Base-by-base conservation (phyloP, 441 rosid genomes). In the Syzygium malaccense region DNA sequence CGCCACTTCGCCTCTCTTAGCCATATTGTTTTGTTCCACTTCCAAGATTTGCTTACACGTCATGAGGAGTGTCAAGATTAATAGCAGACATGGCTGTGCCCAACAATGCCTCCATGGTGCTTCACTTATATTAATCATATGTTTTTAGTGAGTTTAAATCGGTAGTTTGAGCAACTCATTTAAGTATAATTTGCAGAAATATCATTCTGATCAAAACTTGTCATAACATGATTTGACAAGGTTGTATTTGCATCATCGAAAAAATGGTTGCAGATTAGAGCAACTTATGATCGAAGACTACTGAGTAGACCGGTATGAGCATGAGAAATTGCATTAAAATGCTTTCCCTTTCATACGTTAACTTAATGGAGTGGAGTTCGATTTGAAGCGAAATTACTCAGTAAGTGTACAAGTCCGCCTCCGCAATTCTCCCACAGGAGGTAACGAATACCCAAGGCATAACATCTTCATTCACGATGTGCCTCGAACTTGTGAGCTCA, bases 341-440 rank as follows among this genome's bases (percentile, higher is more conserved):
- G 45, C 1, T 37, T 32, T 32, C 14, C 14, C 14, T 32, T 5
- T 66, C 4, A 5, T 26, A 1, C 2, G 13, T 68, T 71, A 37
- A 45, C 9, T 45, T 45, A 7, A 45, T 1, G 48, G 37, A 20
- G 20, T 0, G 7, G 4, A 71, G 4, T 71, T 71, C 25, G 5
- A 1, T 33, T 68, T 71, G 3, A 71, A 1, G 14, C 17, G 11
- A 10, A 3, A 32, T 0, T 18, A 5, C 7, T 58, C 14, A 26
- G 64, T 58, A 58, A 58, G 15, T 26, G 15, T 26, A 58, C 64
- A 58, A 28, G 66, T 15, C 17, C 2, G 2, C 28, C 66, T 9
- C 28, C 6, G n/a, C 14, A 57, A 28, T 15, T 1, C 14, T 68
- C 0, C 25, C 45, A 32, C 25, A 5, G 3, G 26, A 18, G 75